Percentiles rank a stretch among this genome's conserved stretches.
These are phyloP conservation scores for Pseudocercospora cruenta DNA, from an alignment of 2,329 filamentous ascomycete species.

Conservation along the genomic window DNA sequence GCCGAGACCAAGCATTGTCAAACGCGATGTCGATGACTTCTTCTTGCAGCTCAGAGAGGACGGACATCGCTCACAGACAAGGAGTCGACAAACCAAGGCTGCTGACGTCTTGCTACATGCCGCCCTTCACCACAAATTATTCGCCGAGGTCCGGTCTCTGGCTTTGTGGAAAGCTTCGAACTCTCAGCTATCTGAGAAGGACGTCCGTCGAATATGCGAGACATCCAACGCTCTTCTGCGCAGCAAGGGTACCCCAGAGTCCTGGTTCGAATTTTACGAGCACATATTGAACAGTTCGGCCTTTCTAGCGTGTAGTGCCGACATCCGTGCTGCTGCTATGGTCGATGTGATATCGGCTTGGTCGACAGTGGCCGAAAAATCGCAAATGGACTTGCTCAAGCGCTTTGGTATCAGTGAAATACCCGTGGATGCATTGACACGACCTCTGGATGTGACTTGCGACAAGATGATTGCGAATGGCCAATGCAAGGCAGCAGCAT, in stretches of 20 bases:
- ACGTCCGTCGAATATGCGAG: background rate
- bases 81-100: background rate
- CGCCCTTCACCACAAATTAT: background rate
- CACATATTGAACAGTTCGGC: background rate
- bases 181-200: background rate
- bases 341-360: background rate
- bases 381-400: background rate
- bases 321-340: background rate
- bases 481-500: background rate
- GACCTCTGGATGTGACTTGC: background rate
- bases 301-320: background rate
- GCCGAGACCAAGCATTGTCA: background rate
- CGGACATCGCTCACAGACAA: background rate
- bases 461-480: background rate
- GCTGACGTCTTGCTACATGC: background rate
- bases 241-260: background rate
- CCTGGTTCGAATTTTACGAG: conserved; percentile 4
- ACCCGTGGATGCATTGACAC: background rate
- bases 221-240: background rate
- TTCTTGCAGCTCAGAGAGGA: background rate
- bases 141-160: background rate
- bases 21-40: background rate
- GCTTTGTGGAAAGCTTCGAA: background rate
- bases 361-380: background rate
- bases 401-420: background rate